A percentile compares a stretch with the other conserved stretches of the same genome.
These are phyloP conservation scores for Stereocaulon alpinum DNA, from an alignment of 495 filamentous ascomycete species.

Conservation along the genomic window DNA sequence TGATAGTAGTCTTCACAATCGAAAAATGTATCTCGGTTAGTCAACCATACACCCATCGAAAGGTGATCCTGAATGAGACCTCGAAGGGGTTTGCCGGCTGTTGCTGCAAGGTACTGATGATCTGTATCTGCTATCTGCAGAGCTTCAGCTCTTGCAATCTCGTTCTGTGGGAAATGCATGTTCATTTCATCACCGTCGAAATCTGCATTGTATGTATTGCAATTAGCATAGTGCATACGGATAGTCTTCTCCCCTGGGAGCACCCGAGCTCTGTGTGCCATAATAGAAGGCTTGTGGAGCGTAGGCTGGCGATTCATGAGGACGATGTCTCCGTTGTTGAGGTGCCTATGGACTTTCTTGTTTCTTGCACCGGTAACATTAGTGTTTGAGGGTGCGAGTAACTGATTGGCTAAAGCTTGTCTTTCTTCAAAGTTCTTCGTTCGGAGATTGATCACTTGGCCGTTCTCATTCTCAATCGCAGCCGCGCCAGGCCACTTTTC, in stretches of 20 bases:
- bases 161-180: constrained; percentile 99
- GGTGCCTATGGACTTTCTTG: constrained; percentile 95
- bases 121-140: constrained; percentile 89
- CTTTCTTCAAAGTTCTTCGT: constrained; percentile 79
- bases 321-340: constrained; percentile 92
- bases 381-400: constrained; percentile 77
- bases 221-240: constrained; percentile 99
- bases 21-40: constrained; percentile 88
- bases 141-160: constrained; percentile 84
- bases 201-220: constrained; percentile 99
- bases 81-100: constrained; percentile 85
- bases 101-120: constrained; percentile 91
- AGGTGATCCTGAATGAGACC: constrained; percentile 99
- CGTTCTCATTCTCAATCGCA: constrained; percentile 91
- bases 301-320: constrained; percentile 99
- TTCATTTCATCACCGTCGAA: constrained; percentile 99
- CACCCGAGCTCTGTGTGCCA: constrained; percentile 91
- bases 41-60: constrained; percentile 83
- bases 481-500: constrained; percentile 91
- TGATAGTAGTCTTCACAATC: constrained; percentile 83
- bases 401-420: constrained; percentile 75
- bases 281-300: constrained; percentile 98
- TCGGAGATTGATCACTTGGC: constrained; percentile 77
- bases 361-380: constrained; percentile 66
- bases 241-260: constrained; percentile 91